Base-by-base conservation (phyloP, 208 protist species). In the Acanthamoeba sp. region DNA sequence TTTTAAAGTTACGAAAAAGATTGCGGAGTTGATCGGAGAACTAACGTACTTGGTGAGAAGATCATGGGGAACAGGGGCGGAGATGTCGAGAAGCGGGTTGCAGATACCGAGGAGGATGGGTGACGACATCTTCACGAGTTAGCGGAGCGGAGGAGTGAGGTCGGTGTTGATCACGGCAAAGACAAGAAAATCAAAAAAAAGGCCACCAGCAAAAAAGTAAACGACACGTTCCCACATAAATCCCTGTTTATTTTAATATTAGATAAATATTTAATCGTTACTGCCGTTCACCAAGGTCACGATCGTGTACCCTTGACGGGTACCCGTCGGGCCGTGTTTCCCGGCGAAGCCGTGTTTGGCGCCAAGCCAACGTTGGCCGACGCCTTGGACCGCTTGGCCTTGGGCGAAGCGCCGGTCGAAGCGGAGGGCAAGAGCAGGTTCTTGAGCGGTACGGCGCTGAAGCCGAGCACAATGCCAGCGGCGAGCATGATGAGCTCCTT, bases 21-120 rank as follows among this genome's bases (percentile, higher is more conserved):
- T 52, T 7, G 22, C 27, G 32, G 80, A 88, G n/a, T n/a, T n/a
- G 22, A 69, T 38, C 29, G 64, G 34, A 69, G 32, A 91, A 91
- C 6, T 45, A 64, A 64, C 96, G 92, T 99, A 99, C 97, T 99
- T 99, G 27, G 84, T 95, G 38, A 99, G 95, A 71, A 99, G 97
- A 0, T 93, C 97, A 12, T 97, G 97, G 88, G 97, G 94, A 64
- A 99, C 99, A 20, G 97, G 24, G 27, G 98, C 98, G 12, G 98
- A 99, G 95, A 99, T 99, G 96, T 99, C 99, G 38, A 99, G 98
- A 80, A 99, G 97, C 34, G 99, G 99, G 97, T 99, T 99, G 96
- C 99, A 99, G 90, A 98, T 96, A 18, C 85, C 85, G 34, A 91
- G 59, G 32, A 91, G 55, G 27, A 91, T 27, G 50, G 78, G 78